Conservation (phyloP, 306 rosid species). For the Quillaja saponaria region DNA sequence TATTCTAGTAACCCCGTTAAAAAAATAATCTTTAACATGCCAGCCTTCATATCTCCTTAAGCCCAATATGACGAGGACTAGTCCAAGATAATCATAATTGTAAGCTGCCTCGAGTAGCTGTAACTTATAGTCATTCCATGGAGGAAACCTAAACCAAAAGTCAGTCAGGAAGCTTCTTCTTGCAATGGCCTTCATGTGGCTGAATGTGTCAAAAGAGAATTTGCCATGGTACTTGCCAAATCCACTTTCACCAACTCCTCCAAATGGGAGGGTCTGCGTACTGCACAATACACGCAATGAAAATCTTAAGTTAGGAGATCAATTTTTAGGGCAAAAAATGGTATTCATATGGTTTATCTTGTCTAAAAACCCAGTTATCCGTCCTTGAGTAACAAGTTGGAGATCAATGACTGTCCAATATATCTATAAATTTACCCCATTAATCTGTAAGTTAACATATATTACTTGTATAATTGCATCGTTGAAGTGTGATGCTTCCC, state of each 20-base stretch:
- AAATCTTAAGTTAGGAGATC: no score
- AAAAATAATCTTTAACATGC: no score
- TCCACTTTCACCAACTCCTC: slow-evolving; percentile 84
- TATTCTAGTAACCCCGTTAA: no score
- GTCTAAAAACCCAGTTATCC: no score
- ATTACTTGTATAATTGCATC: slow-evolving; percentile 66
- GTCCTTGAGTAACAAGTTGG: no score
- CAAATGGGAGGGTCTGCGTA: slow-evolving; percentile 69
- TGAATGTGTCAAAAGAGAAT: slow-evolving; percentile 72
- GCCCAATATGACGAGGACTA: slow-evolving; percentile 55
- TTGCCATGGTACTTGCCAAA: slow-evolving; percentile 74
- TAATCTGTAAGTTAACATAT: neutral
- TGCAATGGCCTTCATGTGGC: slow-evolving; percentile 55
- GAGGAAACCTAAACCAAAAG: slow-evolving; percentile 79
- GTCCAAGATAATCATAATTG: slow-evolving; percentile 49
- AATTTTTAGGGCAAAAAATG: no score
- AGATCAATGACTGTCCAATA: no score
- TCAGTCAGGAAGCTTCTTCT: slow-evolving; percentile 61
- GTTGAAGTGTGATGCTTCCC: slow-evolving; percentile 56
- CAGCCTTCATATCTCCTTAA: slow-evolving; percentile 29
- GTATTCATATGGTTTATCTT: no score
- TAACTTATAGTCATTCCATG: slow-evolving; percentile 62
- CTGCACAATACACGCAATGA: slow-evolving; percentile 30
- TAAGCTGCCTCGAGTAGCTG: slow-evolving; percentile 57
- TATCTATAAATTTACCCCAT: no score